These are phyloP conservation scores for Trametes cingulata DNA, from an alignment of 768 basidiomycete species.

Conservation along the genomic window DNA sequence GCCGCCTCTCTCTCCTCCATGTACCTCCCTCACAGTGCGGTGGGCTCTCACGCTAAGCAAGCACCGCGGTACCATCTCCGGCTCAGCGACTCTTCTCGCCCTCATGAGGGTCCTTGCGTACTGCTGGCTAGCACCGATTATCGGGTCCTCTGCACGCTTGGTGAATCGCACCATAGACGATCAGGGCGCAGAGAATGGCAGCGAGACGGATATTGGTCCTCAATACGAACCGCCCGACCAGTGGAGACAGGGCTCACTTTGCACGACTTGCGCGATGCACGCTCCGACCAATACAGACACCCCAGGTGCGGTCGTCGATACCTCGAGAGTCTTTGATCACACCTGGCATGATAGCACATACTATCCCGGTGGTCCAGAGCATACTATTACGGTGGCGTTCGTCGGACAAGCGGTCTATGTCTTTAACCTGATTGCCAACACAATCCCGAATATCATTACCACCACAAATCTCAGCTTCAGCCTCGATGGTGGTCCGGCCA, in stretches of 20 bases:
- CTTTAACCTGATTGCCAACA: slow-evolving; percentile 11
- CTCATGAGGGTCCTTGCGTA: background rate
- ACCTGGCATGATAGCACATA: slow-evolving; percentile 22
- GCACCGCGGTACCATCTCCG: background rate
- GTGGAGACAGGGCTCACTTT: slow-evolving; percentile 8
- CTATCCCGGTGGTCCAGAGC: background rate
- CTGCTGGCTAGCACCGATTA: background rate
- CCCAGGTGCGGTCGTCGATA: background rate
- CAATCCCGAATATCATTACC: background rate
- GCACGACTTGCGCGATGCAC: background rate
- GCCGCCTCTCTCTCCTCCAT: background rate
- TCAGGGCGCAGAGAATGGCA: background rate
- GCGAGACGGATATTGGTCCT: background rate
- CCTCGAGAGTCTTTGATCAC: background rate
- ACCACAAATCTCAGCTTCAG: slow-evolving; percentile 12
- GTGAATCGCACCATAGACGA: slow-evolving; percentile 6
- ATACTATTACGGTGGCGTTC: background rate
- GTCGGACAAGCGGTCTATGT: slow-evolving; percentile 19
- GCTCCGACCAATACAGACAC: background rate
- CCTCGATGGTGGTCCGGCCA: slow-evolving; percentile 1
- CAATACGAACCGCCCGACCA: background rate
- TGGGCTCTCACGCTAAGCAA: background rate
- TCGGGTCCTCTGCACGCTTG: background rate
- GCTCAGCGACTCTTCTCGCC: background rate
- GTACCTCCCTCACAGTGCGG: background rate